Conservation (phyloP, 345 rosid genomes). For the Salix suchowensis region DNA sequence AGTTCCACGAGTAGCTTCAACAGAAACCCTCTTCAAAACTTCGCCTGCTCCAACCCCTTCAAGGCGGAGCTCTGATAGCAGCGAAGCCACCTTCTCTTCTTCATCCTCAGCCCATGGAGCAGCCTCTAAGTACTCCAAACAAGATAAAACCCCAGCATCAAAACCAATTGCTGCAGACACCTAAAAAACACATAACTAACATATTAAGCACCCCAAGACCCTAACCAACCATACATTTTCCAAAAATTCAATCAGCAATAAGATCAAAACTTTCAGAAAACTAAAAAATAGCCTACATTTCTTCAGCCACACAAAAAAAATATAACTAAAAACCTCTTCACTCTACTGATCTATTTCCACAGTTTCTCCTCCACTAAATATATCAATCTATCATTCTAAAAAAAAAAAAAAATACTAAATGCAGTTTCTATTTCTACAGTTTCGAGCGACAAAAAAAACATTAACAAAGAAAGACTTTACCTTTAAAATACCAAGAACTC, state of each 20-base stretch:
- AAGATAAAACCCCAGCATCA: constrained; percentile 92
- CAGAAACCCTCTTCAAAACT: constrained; percentile 84
- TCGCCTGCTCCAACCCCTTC: constrained; percentile 94
- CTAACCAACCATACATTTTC: not conserved
- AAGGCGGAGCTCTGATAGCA: constrained; percentile 75
- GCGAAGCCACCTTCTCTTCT: constrained; percentile 80
- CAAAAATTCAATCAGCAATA: not conserved
- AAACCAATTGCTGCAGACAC: constrained; percentile 95
- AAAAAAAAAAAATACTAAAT: not conserved
- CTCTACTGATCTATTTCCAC: not conserved
- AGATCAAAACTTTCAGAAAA: not conserved
- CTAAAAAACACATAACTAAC: constrained; percentile 39
- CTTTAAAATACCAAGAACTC: constrained; percentile 92
- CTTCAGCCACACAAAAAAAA: not conserved
- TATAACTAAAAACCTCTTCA: not conserved
- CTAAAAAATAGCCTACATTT: not conserved
- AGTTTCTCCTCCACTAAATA: constrained; percentile 7
- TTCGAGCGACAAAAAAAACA: not conserved
- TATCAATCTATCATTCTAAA: not conserved
- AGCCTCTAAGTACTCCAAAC: constrained; percentile 95
- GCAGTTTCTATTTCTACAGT: not conserved
- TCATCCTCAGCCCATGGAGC: constrained; percentile 99
- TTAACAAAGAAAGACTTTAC: constrained; percentile 24
- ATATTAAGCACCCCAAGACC: constrained; percentile 9
- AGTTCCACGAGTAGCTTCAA: constrained; percentile 53